Evolutionary conservation across 163 green algal genomes (phyloP).

Genomic region (Coccomyxa subellipsoidea): DNA sequence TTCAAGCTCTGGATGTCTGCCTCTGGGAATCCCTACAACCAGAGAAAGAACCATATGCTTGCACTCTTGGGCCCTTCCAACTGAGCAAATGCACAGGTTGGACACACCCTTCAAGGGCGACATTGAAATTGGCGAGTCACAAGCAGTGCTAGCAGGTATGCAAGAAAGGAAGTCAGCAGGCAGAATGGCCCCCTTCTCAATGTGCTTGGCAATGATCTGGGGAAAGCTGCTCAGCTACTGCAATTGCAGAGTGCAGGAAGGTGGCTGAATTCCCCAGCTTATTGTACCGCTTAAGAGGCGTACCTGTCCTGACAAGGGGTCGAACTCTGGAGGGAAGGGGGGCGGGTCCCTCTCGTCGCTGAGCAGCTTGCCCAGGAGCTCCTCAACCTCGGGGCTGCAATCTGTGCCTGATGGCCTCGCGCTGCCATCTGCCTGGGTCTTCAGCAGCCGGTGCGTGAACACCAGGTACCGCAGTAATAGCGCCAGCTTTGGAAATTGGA

Average conservation of each 20-base stretch:
- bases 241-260: too few relatives aligned
- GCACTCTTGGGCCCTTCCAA: too few relatives aligned
- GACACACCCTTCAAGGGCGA: too few relatives aligned
- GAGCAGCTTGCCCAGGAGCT: neutral
- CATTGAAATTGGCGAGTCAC: too few relatives aligned
- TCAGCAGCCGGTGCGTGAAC: constrained; percentile 28
- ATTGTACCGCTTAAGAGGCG: too few relatives aligned
- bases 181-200: too few relatives aligned
- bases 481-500: constrained; percentile 37
- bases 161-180: too few relatives aligned
- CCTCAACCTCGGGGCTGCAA: constrained; percentile 13
- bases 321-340: neutral
- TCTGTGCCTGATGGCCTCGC: neutral
- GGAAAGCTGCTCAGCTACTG: too few relatives aligned
- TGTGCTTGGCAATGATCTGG: too few relatives aligned
- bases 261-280: too few relatives aligned
- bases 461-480: constrained; percentile 54
- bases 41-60: neutral
- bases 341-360: neutral
- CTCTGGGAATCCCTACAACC: constrained; percentile 9
- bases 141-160: too few relatives aligned
- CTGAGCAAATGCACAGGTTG: too few relatives aligned
- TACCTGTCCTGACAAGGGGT: neutral
- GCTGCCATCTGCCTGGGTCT: neutral
- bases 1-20: constrained; percentile 20